These are phyloP conservation scores for Porcisia deanei DNA, from an alignment of 208 protist species.

Conservation along the genomic window DNA sequence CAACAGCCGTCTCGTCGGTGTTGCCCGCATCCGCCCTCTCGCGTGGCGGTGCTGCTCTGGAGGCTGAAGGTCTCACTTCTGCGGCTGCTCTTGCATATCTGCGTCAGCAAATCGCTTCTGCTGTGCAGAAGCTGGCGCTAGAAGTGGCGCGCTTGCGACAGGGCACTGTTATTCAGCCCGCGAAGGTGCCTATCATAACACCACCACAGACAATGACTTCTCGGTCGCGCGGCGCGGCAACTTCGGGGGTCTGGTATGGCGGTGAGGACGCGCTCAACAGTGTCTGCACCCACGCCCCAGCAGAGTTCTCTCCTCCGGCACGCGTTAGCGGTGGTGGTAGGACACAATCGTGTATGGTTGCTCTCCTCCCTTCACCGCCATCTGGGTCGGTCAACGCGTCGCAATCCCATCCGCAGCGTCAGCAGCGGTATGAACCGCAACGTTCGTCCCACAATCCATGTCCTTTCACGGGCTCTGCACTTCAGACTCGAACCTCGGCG, in stretches of 20 bases:
- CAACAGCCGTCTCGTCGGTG: neutral
- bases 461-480: neutral
- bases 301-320: neutral
- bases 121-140: slow-evolving; percentile 18
- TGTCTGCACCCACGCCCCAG: neutral
- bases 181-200: neutral
- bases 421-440: neutral
- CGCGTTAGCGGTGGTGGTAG: neutral
- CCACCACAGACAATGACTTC: neutral
- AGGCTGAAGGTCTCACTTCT: neutral
- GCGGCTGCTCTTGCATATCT: slow-evolving; percentile 17
- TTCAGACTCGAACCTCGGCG: neutral
- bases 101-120: slow-evolving; percentile 21
- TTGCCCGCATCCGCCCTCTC: neutral
- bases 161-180: neutral
- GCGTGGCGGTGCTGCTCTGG: neutral
- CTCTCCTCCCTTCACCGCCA: neutral
- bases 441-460: neutral
- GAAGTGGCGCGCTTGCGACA: slow-evolving; percentile 19
- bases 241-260: neutral
- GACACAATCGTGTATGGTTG: neutral
- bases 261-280: neutral
- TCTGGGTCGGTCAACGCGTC: neutral
- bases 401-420: neutral
- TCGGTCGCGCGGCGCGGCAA: neutral